Evolutionary conservation across 345 rosid species (phyloP), one percentile per base, ranked within the genome.

Genomic region (Eucalyptus pauciflora): DNA sequence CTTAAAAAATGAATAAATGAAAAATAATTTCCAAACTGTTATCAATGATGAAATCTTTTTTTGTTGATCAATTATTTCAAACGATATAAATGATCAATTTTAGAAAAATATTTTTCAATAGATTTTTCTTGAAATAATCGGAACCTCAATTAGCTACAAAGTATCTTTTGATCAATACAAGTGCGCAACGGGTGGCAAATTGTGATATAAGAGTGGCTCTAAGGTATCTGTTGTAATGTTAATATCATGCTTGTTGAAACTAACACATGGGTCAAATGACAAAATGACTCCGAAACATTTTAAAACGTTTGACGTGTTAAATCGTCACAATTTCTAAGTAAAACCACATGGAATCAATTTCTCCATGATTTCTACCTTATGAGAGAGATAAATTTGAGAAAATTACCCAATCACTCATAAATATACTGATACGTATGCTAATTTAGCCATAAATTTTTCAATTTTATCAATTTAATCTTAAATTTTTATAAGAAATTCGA

Each of bases 401-500:
- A 60, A 27, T 60, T 12, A 25, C 13, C 14, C 6, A 58, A 25
- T 25, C n/a, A 12, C 8, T 12, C 14, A 5, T 60, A 27, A 60
- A 6, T 22, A 3, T 60, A 12, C 0, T 0, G 0, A 4, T 60
- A 11, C 0, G 0, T 0, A 60, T 1, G 4, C 0, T 11, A 27
- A 60, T 27, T 60, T 27, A 60, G 0, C 1, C 0, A 1, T 60
- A 5, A 27, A 27, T 1, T 12, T 60, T 60, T 60, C 0, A 60
- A 60, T 27, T 52, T 52, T 12, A 11, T 11, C 2, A 60, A 60
- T 60, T 25, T 0, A 2, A 5, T 60, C 1, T 0, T 27, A 60
- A 12, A 60, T 60, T 5, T 27, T 60, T 27, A 11, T 0, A 1
- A 6, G 16, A 60, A 60, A 11, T 60, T 60, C 0, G 13, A 60